A percentile compares a stretch with the other conserved stretches of the same genome.
Evolutionary conservation across 257 asterid species (phyloP).

Genomic region (Ballota nigra): DNA sequence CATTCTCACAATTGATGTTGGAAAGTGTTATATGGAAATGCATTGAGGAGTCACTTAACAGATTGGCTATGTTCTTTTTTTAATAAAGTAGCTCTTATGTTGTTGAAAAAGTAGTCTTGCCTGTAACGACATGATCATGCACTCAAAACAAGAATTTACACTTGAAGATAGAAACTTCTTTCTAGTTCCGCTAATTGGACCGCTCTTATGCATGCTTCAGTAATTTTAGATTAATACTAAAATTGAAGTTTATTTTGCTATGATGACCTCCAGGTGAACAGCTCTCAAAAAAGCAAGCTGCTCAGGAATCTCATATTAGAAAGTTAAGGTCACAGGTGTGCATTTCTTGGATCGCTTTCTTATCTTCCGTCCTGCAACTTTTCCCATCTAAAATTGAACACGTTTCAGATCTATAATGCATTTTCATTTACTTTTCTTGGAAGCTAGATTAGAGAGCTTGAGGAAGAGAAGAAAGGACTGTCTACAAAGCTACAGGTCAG

Average conservation of each 20-base stretch:
- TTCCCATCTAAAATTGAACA: conserved; percentile 24
- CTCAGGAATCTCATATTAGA: conserved; percentile 90
- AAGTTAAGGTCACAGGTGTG: conserved; percentile 96
- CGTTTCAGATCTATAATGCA: conserved; percentile 10
- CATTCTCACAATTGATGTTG: conserved; percentile 12
- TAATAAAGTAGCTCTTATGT: conserved; percentile 17
- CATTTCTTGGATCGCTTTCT: conserved; percentile 28
- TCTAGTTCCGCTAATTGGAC: neutral
- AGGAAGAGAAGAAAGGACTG: conserved; percentile 96
- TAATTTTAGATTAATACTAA: neutral
- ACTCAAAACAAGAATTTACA: neutral
- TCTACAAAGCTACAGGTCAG: conserved; percentile 79
- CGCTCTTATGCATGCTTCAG: conserved; percentile 17
- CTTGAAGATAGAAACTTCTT: neutral
- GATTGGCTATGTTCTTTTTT: conserved; percentile 12
- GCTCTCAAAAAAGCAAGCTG: conserved; percentile 98
- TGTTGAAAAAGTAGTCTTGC: conserved; percentile 12
- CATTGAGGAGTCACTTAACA: neutral
- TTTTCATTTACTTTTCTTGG: conserved; percentile 41
- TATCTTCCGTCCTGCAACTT: conserved; percentile 4
- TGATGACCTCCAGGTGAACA: conserved; percentile 71
- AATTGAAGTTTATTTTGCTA: conserved; percentile 19
- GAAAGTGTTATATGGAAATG: neutral
- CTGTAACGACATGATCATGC: neutral
- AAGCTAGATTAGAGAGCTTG: conserved; percentile 96